These are phyloP conservation scores for Copromyces sp. DNA, from an alignment of 495 filamentous ascomycete species.

Conservation along the genomic window DNA sequence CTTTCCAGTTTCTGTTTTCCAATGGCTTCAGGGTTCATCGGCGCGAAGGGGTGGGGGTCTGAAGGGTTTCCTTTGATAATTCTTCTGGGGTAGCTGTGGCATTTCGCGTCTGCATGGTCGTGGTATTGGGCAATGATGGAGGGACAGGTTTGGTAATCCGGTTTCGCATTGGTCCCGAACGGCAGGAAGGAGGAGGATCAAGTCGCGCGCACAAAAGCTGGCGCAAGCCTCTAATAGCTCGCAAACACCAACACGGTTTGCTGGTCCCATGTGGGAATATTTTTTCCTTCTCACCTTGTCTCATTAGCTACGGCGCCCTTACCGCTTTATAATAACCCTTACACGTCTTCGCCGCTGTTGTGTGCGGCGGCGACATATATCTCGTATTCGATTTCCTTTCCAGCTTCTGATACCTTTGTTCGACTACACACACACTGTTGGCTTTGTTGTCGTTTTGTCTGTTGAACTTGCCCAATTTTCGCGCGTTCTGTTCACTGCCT, in stretches of 20 bases:
- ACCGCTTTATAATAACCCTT: slow-evolving; percentile 31
- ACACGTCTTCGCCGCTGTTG: slow-evolving; percentile 9
- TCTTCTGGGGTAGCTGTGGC: slow-evolving; percentile 18
- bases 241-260: slow-evolving; percentile 36
- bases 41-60: slow-evolving; percentile 14
- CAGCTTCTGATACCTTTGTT: slow-evolving; percentile 25
- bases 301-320: slow-evolving; percentile 41
- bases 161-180: slow-evolving; percentile 30
- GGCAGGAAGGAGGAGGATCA: neutral
- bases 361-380: neutral
- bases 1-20: slow-evolving; percentile 14
- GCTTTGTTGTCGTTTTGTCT: neutral
- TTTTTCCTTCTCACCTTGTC: slow-evolving; percentile 31
- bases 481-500: neutral
- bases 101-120: slow-evolving; percentile 33
- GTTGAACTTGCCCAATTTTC: neutral
- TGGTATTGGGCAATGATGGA: slow-evolving; percentile 35
- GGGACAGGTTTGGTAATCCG: slow-evolving; percentile 33
- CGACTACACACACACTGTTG: neutral
- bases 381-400: neutral
- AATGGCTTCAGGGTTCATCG: slow-evolving; percentile 15
- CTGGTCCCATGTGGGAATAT: slow-evolving; percentile 37
- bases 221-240: slow-evolving; percentile 39
- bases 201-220: slow-evolving; percentile 30
- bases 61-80: slow-evolving; percentile 15